Evolutionary conservation across 2,329 filamentous ascomycete species (phyloP).

Genomic region (Trichophyton verrucosum): DNA sequence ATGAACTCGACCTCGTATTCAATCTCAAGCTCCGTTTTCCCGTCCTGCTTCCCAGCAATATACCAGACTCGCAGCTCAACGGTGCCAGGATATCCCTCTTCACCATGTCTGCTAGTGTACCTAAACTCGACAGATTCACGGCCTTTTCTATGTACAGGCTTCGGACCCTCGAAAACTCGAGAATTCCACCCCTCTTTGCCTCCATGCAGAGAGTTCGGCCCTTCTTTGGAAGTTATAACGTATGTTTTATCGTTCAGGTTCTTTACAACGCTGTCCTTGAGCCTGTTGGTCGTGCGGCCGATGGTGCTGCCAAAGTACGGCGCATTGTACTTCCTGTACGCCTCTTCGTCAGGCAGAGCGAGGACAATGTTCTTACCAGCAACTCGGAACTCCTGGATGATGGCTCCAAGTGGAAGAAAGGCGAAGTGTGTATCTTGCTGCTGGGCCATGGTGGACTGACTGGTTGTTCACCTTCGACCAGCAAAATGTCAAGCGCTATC

Average conservation of each 20-base stretch:
- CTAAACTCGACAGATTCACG: conserved; percentile 56
- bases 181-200: conserved; percentile 70
- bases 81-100: conserved; percentile 81
- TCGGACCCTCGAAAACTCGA: conserved; percentile 61
- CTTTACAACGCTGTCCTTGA: conserved; percentile 58
- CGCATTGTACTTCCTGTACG: conserved; percentile 62
- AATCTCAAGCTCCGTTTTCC: conserved; percentile 62
- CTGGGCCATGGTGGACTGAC: conserved; percentile 6
- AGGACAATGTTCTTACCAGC: conserved; percentile 77
- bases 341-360: conserved; percentile 61
- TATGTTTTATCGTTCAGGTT: conserved; percentile 61
- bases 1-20: conserved; percentile 83
- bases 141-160: conserved; percentile 42
- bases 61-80: conserved; percentile 70
- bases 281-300: conserved; percentile 69
- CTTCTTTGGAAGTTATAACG: conserved; percentile 61
- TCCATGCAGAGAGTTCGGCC: conserved; percentile 62
- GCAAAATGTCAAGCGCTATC: too few species aligned
- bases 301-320: conserved; percentile 91
- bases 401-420: conserved; percentile 35
- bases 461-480: background rate
- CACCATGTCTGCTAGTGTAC: conserved; percentile 60
- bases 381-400: conserved; percentile 59
- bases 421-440: conserved; percentile 28
- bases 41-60: conserved; percentile 56